phyloP scores from a whole-genome alignment of 106 monocot genomes.

The Ottelia alismoides region DNA sequence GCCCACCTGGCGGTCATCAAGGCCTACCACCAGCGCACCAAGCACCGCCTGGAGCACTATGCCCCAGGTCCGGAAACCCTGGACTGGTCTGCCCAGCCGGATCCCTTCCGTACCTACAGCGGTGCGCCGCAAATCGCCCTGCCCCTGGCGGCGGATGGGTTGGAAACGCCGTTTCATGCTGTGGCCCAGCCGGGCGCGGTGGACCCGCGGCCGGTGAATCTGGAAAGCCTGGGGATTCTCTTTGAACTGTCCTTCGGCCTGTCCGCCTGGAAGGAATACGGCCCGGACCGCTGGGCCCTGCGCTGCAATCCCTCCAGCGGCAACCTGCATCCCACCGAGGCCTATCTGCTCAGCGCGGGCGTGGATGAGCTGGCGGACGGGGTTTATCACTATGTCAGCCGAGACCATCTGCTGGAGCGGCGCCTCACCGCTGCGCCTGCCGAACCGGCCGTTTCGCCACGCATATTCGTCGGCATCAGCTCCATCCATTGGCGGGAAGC shows the following conservation, averaged over 20 bases:
- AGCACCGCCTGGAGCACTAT: no score
- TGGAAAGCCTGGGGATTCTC: not conserved
- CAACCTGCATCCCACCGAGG: not conserved
- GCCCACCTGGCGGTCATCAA: no score
- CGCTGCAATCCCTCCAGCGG: not conserved
- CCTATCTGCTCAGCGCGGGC: not conserved
- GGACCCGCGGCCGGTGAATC: not conserved
- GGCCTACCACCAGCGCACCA: no score
- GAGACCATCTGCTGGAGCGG: not conserved
- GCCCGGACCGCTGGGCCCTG: not conserved
- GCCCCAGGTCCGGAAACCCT: no score
- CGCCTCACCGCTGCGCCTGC: not conserved
- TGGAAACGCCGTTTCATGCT: no score
- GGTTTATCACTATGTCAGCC: not conserved
- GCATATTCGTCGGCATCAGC: not conserved
- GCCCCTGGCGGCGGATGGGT: no score
- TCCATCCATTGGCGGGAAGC: not conserved
- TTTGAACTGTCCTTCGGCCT: not conserved
- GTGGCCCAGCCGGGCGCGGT: not conserved
- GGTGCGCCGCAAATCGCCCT: no score
- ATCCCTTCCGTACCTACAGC: no score
- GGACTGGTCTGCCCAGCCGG: no score
- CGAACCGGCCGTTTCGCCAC: not conserved
- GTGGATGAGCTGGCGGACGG: not conserved
- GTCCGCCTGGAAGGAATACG: not conserved